A percentile compares a stretch with the other conserved stretches of the same genome.
Evolutionary conservation across 2,329 filamentous ascomycete species (phyloP).

Genomic region (Cladophialophora psammophila): DNA sequence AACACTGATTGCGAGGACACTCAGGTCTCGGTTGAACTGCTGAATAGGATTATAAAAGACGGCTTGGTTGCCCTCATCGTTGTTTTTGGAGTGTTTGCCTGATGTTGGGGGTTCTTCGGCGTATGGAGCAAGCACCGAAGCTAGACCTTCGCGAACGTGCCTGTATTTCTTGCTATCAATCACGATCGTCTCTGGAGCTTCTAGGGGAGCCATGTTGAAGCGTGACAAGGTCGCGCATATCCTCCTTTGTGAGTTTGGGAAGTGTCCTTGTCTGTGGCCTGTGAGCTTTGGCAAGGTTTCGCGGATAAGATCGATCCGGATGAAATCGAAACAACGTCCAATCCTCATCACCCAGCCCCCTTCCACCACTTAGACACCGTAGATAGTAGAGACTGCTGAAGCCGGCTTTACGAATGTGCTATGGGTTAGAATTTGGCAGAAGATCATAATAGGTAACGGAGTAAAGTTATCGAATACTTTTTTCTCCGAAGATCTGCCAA

Average conservation of each 20-base stretch:
- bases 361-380: neutral
- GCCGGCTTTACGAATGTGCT: neutral
- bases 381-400: neutral
- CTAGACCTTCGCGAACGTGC: slow-evolving; percentile 71
- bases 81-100: slow-evolving; percentile 55
- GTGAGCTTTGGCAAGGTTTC: neutral
- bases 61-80: slow-evolving; percentile 70
- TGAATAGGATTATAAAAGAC: slow-evolving; percentile 99
- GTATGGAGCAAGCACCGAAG: slow-evolving; percentile 70
- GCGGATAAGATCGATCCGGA: slow-evolving; percentile 2
- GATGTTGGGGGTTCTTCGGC: slow-evolving; percentile 50
- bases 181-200: slow-evolving; percentile 15
- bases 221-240: slow-evolving; percentile 14
- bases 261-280: neutral
- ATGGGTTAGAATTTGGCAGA: neutral
- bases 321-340: slow-evolving; percentile 5
- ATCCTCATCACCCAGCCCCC: slow-evolving; percentile 20
- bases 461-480: slow-evolving; percentile 3
- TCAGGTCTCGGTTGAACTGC: slow-evolving; percentile 97
- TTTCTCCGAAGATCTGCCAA: neutral
- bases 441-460: neutral
- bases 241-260: neutral
- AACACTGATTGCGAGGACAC: slow-evolving; percentile 87
- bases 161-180: slow-evolving; percentile 64
- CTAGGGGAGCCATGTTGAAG: slow-evolving; percentile 24